Conservation (phyloP, 2,329 filamentous ascomycete genomes). For the Fusarium sp. region DNA sequence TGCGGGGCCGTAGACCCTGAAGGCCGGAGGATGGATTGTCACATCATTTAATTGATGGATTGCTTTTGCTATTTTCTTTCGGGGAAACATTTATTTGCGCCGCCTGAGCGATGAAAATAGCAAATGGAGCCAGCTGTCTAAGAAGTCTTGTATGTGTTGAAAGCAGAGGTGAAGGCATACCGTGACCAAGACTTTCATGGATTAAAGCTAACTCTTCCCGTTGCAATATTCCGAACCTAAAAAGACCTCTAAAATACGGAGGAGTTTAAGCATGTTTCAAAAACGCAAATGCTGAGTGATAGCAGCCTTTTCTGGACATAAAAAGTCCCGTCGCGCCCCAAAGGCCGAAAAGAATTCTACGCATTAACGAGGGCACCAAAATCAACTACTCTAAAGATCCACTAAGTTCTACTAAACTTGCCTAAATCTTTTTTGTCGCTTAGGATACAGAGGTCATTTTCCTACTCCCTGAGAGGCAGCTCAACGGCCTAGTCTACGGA, state of each 20-base stretch:
- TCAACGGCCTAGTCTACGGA: neutral
- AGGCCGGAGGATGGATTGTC: slow-evolving; percentile 2
- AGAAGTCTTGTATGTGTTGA: no score
- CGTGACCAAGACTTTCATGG: no score
- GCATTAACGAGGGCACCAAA: neutral
- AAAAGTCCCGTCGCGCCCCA: neutral
- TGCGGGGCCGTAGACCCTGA: slow-evolving; percentile 34
- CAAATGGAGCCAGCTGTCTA: neutral
- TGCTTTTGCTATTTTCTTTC: neutral
- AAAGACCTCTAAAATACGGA: neutral
- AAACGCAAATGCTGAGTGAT: neutral
- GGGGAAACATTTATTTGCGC: neutral
- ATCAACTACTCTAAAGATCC: neutral
- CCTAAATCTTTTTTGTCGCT: neutral
- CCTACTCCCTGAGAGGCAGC: neutral
- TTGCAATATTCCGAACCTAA: neutral
- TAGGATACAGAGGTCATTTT: neutral
- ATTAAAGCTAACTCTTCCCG: neutral
- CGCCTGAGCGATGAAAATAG: neutral
- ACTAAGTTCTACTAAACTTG: neutral
- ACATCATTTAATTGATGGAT: neutral
- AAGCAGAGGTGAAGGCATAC: no score
- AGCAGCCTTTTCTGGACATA: neutral
- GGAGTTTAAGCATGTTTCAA: neutral
- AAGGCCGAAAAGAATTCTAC: no score